Evolutionary conservation across 2,329 filamentous ascomycete species (phyloP).

Genomic region (Diaporthe citrichinensis): DNA sequence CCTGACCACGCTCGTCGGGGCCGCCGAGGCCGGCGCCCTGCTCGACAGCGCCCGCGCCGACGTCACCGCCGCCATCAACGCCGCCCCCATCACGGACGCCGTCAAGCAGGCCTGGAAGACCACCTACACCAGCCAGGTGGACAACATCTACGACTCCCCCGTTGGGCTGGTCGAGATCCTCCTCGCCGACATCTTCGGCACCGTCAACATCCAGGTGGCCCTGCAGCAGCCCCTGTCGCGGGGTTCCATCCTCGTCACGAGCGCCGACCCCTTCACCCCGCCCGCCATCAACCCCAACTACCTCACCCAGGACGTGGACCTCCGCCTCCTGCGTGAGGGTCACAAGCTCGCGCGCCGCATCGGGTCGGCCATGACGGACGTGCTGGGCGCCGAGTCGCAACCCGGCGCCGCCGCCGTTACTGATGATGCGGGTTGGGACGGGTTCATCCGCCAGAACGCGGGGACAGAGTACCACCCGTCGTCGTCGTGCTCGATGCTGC

Average conservation of each 20-base stretch:
- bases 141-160: constrained; percentile 44
- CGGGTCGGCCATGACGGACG: constrained; percentile 51
- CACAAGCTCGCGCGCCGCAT: constrained; percentile 50
- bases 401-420: constrained; percentile 48
- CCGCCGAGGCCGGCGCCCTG: neutral
- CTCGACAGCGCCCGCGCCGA: neutral
- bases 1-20: constrained; percentile 21
- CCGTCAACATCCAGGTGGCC: constrained; percentile 42
- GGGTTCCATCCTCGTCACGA: constrained; percentile 64
- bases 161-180: constrained; percentile 46
- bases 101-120: constrained; percentile 45
- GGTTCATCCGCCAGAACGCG: constrained; percentile 43
- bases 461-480: constrained; percentile 55
- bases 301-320: constrained; percentile 64
- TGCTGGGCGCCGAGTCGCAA: constrained; percentile 52
- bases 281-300: constrained; percentile 60
- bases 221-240: constrained; percentile 61
- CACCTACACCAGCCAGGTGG: constrained; percentile 48
- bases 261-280: constrained; percentile 55
- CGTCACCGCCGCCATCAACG: constrained; percentile 13
- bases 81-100: constrained; percentile 40
- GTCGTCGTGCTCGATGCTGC: constrained; percentile 62
- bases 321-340: constrained; percentile 59
- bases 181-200: constrained; percentile 44
- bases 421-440: constrained; percentile 46